A percentile compares a stretch with the other conserved stretches of the same genome.
Evolutionary conservation across 1,284 basidiomycete species (phyloP).

Genomic region (Rhodofomes roseus): DNA sequence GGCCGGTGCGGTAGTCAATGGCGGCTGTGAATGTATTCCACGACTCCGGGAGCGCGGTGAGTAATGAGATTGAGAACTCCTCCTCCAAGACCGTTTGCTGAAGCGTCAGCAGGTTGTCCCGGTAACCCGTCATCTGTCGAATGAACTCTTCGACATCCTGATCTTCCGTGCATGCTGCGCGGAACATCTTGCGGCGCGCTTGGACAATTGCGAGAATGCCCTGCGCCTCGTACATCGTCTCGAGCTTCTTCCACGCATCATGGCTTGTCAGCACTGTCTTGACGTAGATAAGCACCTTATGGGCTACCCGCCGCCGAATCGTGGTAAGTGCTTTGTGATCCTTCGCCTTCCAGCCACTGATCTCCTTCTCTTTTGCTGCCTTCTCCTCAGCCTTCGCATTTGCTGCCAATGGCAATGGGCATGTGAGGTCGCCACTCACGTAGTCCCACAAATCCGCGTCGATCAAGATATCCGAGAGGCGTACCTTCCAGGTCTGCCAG

Average conservation of each 20-base stretch:
- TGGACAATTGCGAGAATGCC: conserved; percentile 24
- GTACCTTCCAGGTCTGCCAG: conserved; percentile 2
- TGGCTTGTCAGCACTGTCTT: not conserved
- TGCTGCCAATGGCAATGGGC: not conserved
- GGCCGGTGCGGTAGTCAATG: conserved; percentile 17
- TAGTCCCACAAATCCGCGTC: not conserved
- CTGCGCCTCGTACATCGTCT: conserved; percentile 22
- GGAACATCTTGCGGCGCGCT: conserved; percentile 23
- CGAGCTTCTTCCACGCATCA: conserved; percentile 22
- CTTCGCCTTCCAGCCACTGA: not conserved
- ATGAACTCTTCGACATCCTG: conserved; percentile 30
- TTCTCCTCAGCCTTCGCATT: not conserved
- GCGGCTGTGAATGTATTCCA: conserved; percentile 33
- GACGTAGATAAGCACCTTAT: conserved; percentile 2
- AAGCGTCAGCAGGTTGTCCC: conserved; percentile 19
- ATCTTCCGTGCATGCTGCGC: conserved; percentile 22
- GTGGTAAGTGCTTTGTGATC: conserved; percentile 3
- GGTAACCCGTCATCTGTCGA: conserved; percentile 14
- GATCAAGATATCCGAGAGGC: not conserved
- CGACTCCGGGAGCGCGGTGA: conserved; percentile 32
- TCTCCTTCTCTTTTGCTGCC: not conserved
- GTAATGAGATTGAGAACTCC: conserved; percentile 32
- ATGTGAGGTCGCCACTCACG: not conserved
- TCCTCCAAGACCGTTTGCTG: conserved; percentile 18
- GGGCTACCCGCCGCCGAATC: conserved; percentile 3